A percentile compares a stretch with the other conserved stretches of the same genome.
Evolutionary conservation across 2,329 filamentous ascomycete genomes (phyloP).

Genomic region (Diaporthe caulivora): DNA sequence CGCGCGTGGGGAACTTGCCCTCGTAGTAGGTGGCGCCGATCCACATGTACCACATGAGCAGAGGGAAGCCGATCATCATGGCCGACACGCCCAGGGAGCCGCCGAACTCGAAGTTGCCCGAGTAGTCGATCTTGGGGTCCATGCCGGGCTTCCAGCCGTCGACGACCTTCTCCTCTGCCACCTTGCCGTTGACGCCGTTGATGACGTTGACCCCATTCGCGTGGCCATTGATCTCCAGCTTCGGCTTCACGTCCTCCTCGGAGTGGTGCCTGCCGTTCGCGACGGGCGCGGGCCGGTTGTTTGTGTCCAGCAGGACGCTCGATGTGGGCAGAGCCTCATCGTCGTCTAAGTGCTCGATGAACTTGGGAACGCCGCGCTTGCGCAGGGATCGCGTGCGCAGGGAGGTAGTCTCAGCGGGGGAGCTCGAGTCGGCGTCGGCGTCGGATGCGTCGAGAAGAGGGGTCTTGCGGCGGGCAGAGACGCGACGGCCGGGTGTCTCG

Average conservation of each 20-base stretch:
- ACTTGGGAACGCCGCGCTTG: constrained; percentile 62
- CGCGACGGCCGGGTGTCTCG: constrained; percentile 64
- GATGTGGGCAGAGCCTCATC: constrained; percentile 49
- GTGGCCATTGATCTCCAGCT: constrained; percentile 41
- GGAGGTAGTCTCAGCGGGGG: constrained; percentile 57
- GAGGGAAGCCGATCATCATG: constrained; percentile 95
- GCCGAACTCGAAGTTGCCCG: constrained; percentile 84
- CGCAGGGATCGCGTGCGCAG: constrained; percentile 50
- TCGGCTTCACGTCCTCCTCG: constrained; percentile 6
- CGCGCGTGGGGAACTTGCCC: constrained; percentile 80
- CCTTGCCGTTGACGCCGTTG: constrained; percentile 48
- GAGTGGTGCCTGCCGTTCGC: background rate
- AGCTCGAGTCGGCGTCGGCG: constrained; percentile 63
- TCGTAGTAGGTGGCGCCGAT: constrained; percentile 93
- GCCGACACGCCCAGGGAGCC: constrained; percentile 82
- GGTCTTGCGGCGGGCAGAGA: constrained; percentile 62
- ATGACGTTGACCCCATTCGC: constrained; percentile 46
- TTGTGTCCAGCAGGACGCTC: constrained; percentile 45
- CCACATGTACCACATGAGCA: constrained; percentile 99
- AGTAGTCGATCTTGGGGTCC: constrained; percentile 74
- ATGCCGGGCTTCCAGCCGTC: constrained; percentile 72
- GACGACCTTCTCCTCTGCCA: constrained; percentile 50
- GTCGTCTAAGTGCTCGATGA: constrained; percentile 63
- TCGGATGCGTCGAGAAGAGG: constrained; percentile 60
- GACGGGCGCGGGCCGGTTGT: background rate